These are phyloP conservation scores for Sclerotiophoma versabilis DNA, from an alignment of 2,329 filamentous ascomycete species.

Conservation along the genomic window DNA sequence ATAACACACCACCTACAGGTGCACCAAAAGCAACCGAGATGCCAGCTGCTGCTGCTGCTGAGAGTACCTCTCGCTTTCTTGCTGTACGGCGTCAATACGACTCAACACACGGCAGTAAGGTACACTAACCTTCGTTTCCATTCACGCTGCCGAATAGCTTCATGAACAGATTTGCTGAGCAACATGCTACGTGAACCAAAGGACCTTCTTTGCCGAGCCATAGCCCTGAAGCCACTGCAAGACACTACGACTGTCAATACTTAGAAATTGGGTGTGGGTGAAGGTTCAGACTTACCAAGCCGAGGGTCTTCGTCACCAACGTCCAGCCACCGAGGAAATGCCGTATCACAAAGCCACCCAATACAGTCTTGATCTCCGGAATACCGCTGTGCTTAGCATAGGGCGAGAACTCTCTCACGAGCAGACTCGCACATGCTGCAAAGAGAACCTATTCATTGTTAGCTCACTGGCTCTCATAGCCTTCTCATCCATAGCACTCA, in stretches of 20 bases:
- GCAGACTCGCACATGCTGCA: constrained; percentile 75
- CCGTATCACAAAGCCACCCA: constrained; percentile 92
- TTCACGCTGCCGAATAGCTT: constrained; percentile 84
- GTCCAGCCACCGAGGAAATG: constrained; percentile 90
- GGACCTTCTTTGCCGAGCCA: constrained; percentile 98
- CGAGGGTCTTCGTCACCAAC: constrained; percentile 85
- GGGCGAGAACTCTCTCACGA: constrained; percentile 83
- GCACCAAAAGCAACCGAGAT: constrained; percentile 95
- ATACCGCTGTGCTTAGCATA: constrained; percentile 96
- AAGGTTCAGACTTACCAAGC: constrained; percentile 68
- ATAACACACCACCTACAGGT: constrained; percentile 91
- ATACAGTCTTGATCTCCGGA: constrained; percentile 94
- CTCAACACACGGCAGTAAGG: neutral
- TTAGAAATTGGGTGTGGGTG: neutral
- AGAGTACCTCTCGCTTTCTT: constrained; percentile 90
- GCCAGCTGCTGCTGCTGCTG: constrained; percentile 87
- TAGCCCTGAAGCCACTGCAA: constrained; percentile 91
- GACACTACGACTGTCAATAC: constrained; percentile 64
- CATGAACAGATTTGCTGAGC: constrained; percentile 93
- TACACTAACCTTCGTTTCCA: constrained; percentile 76
- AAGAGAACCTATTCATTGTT: constrained; percentile 69
- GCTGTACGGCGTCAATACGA: constrained; percentile 58
- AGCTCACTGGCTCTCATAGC: constrained; percentile 14
- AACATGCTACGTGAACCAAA: constrained; percentile 94
- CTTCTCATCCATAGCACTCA: constrained; percentile 55